Base-by-base conservation (phyloP, 345 rosid species). In the Hypericum androsaemum region DNA sequence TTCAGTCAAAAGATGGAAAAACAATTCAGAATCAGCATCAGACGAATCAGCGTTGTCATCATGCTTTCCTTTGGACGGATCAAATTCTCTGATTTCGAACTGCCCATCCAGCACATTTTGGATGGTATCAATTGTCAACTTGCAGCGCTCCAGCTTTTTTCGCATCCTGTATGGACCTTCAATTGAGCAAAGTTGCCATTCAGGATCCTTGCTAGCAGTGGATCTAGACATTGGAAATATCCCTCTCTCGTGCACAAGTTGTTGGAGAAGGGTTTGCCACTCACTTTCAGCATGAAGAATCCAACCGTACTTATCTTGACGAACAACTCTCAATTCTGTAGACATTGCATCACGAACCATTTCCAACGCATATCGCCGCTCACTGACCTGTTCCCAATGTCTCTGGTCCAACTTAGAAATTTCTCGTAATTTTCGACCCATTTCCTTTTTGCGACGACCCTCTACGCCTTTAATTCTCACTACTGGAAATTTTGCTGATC, bases 151-250 rank as follows among this genome's bases (percentile, higher is more conserved):
- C 64, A 94, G 95, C 80, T 88, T 94, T 70, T 94, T 94, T 37
- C 99, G 97, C 99, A 83, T 94, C 73, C 99, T 82, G 69, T 94
- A 94, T 12, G 99, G 97, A 59, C 99, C 97, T 81, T 94, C 97
- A 61, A 94, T 88, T 22, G 94, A 90, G 75, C 99, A 94, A 70
- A 94, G 99, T 80, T 86, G 97, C 99, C 99, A 94, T 56, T 88
- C 84, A 41, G 84, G 82, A 71, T 88, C 86, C 64, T 75, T 87
- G 62, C 63, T 59, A 39, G 53, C 63, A 63, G 71, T 63, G 59
- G 84, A 65, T 67, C 73, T 85, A 47, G 69, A 77, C 83, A 88
- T 70, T 37, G 99, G 95, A 58, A 94, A 82, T 71, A 88, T 80
- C 52, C 99, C 99, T 12, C 99, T 81, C 69, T 94, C 95, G 58